Evolutionary conservation across 352 stramenopile species (phyloP), one percentile per base, ranked within the genome.

Genomic region (Pythium dissimile): DNA sequence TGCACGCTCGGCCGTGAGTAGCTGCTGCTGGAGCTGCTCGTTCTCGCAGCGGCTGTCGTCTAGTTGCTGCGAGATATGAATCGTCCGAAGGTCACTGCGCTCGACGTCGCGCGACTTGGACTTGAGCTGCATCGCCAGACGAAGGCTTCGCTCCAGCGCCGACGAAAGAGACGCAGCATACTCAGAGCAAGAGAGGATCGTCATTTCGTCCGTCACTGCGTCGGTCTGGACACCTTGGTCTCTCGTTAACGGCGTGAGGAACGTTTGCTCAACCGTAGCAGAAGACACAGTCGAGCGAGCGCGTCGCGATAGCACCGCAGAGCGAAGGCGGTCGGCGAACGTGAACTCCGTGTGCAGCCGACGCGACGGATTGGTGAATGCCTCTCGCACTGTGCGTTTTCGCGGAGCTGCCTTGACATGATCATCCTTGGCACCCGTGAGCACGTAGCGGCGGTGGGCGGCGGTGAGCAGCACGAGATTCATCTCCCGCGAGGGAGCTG

Each of bases 31-130:
- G 13, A 69, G 32, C 38, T 72, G 23, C 13, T 50, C 23, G 45
- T 63, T 62, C 16, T 63, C 55, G 3, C 21, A n/a, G 1, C 34
- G 34, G 7, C 45, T 21, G n/a, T 50, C 21, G 24, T 42, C 49
- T 10, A 78, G 41, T 35, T 70, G 30, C 21, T 70, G 59, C 1
- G 61, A 54, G 20, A 76, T 43, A 9, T 58, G 57, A 44, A 85
- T 48, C 12, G 48, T 62, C 23, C 48, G 47, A 13, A 59, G 24
- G 15, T 60, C 54, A 2, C 74, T 38, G 1, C 54, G 64, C 38
- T 88, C 78, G n/a, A 57, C 61, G n/a, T 80, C 68, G 27, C 82
- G 60, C 0, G 64, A 69, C 43, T 80, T 84, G 31, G 12, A 20
- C 35, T 68, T 75, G 15, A 86, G 64, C 57, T 77, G 57, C n/a